Percentiles rank a stretch among this genome's conserved stretches.
Conservation (phyloP, 768 basidiomycete species). For the Russula ochroleuca region DNA sequence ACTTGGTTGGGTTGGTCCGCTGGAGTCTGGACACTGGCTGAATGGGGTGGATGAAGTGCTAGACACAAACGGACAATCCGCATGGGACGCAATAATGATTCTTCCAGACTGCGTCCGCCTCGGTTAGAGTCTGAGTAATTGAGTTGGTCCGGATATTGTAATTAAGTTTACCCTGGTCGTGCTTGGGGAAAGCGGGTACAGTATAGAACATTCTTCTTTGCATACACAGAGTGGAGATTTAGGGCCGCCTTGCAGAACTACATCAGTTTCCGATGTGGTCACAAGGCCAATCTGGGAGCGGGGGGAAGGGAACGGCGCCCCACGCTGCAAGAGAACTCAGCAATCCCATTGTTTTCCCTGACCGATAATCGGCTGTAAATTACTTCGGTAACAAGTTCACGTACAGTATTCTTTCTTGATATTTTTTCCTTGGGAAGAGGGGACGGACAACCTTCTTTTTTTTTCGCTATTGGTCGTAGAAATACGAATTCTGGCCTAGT, state of each 20-base stretch:
- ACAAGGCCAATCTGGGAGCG: not conserved
- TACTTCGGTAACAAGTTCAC: not conserved
- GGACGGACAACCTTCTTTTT: not conserved
- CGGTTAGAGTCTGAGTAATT: not conserved
- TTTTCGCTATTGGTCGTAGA: constrained; percentile 2
- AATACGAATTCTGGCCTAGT: not conserved
- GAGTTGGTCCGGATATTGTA: not conserved
- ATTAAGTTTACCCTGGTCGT: not conserved
- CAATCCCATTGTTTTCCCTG: not conserved
- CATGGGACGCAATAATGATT: not conserved
- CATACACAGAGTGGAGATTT: not conserved
- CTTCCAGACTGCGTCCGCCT: not conserved
- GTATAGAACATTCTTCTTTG: not conserved
- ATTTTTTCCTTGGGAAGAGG: not conserved
- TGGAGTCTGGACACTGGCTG: not conserved
- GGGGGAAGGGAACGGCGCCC: not conserved
- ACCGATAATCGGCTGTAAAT: not conserved
- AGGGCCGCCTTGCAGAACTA: not conserved
- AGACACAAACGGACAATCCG: not conserved
- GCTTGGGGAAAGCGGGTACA: not conserved
- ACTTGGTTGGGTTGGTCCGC: not conserved
- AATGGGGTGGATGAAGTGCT: not conserved
- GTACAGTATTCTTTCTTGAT: not conserved
- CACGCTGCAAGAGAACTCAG: not conserved
- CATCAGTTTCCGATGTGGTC: not conserved